phyloP scores from a whole-genome alignment of 345 rosid genomes.

The Boechera stricta region DNA sequence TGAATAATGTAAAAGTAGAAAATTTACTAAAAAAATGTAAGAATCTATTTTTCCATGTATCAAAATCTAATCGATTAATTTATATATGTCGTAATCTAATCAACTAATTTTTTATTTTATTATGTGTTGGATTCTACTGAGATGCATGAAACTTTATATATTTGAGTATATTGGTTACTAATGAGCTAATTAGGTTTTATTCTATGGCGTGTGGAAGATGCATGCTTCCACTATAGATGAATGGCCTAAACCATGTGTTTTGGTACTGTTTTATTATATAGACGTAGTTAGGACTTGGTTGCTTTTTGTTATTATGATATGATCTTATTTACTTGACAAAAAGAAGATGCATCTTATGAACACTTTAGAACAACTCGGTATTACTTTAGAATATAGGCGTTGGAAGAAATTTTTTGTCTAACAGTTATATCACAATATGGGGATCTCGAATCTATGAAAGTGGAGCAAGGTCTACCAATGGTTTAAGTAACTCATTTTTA shows the following conservation, averaged over 20 bases:
- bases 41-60: neutral
- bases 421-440: neutral
- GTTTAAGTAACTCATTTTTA: neutral
- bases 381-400: neutral
- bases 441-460: neutral
- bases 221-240: constrained; percentile 17
- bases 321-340: neutral
- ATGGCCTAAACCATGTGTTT: constrained; percentile 36
- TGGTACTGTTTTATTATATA: constrained; percentile 10
- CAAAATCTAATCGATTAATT: neutral
- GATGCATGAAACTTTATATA: neutral
- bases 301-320: constrained; percentile 16
- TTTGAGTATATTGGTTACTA: neutral
- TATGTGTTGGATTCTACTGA: neutral
- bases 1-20: neutral
- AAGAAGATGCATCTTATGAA: neutral
- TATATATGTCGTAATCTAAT: too few species aligned
- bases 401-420: neutral
- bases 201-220: constrained; percentile 34
- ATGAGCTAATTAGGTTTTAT: constrained; percentile 1
- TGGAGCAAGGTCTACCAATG: neutral
- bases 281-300: neutral
- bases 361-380: too few species aligned
- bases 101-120: neutral
- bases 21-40: too few species aligned